Evolutionary conservation across 192 early-diverging fungal genomes (phyloP).

Genomic region (Paraglomus brasilianum): DNA sequence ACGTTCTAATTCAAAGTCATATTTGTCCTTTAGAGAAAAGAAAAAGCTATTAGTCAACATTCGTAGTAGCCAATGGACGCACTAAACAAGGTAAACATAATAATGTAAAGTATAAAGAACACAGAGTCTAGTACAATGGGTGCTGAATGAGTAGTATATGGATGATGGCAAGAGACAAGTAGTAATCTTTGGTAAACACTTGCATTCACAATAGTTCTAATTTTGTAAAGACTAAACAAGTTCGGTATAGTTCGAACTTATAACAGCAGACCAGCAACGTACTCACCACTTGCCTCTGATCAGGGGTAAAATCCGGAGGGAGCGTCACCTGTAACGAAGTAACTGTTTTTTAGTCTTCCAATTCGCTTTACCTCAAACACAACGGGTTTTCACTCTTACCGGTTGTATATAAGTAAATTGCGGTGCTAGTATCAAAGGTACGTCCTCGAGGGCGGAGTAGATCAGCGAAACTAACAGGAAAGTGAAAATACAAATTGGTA

Average conservation of each 20-base stretch:
- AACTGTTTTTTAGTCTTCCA: background rate
- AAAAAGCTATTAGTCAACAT: background rate
- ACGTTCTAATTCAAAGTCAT: conserved; percentile 57
- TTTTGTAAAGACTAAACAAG: no score
- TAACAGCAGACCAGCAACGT: no score
- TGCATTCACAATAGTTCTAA: no score
- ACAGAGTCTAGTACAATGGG: no score
- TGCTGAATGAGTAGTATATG: no score
- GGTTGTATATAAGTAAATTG: conserved; percentile 21
- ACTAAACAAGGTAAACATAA: no score
- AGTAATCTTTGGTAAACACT: no score
- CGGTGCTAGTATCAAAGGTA: conserved; percentile 29
- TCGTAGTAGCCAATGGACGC: no score
- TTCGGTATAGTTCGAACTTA: no score
- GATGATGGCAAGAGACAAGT: no score
- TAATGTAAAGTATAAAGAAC: no score
- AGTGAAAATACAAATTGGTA: no score
- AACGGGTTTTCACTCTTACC: conserved; percentile 3
- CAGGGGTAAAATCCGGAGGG: conserved; percentile 9
- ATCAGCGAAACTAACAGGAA: conserved; percentile 21
- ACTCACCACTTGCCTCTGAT: background rate
- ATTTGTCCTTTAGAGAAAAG: conserved; percentile 35
- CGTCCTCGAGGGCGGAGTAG: conserved; percentile 20
- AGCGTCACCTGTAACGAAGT: conserved; percentile 1
- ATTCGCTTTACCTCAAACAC: background rate